Percentiles rank a stretch among this genome's conserved stretches.
These are phyloP conservation scores for Yamadazyma kanchanaburiensis DNA, from an alignment of 1,139 yeast species.

Conservation along the genomic window DNA sequence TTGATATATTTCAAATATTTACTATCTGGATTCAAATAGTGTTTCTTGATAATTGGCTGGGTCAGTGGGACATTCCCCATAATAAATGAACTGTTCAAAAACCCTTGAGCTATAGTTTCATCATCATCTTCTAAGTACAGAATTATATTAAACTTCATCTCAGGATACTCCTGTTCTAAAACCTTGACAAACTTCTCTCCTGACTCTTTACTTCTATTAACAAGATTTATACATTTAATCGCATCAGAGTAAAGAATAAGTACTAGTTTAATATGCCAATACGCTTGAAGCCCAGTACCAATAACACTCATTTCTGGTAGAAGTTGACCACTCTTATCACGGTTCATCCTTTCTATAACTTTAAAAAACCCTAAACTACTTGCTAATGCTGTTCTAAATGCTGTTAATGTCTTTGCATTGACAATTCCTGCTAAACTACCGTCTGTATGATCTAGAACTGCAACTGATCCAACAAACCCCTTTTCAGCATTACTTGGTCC, in stretches of 20 bases:
- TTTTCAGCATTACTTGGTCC: conserved; percentile 32
- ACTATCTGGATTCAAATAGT: conserved; percentile 29
- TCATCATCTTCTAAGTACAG: conserved; percentile 16
- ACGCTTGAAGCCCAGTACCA: conserved; percentile 69
- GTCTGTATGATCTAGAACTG: conserved; percentile 45
- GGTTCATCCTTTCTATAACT: conserved; percentile 18
- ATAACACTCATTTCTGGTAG: conserved; percentile 39
- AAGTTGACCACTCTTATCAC: conserved; percentile 7
- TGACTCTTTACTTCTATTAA: conserved; percentile 45
- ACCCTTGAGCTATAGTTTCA: conserved; percentile 14
- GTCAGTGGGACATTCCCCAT: conserved; percentile 63
- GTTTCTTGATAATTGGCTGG: conserved; percentile 38
- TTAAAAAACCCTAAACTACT: conserved; percentile 46
- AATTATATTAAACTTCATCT: conserved; percentile 17
- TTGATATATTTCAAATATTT: conserved; percentile 43
- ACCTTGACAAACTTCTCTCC: conserved; percentile 28
- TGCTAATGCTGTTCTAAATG: conserved; percentile 66
- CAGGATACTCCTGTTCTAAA: conserved; percentile 23
- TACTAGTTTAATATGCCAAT: conserved; percentile 58
- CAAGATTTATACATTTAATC: conserved; percentile 35
- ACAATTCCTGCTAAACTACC: conserved; percentile 54
- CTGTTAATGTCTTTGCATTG: conserved; percentile 60
- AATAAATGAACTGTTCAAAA: conserved; percentile 36
- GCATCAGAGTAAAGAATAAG: conserved; percentile 32
- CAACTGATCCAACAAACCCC: conserved; percentile 53